Conservation (phyloP, 768 basidiomycete genomes). For the Calvatia gigantea region DNA sequence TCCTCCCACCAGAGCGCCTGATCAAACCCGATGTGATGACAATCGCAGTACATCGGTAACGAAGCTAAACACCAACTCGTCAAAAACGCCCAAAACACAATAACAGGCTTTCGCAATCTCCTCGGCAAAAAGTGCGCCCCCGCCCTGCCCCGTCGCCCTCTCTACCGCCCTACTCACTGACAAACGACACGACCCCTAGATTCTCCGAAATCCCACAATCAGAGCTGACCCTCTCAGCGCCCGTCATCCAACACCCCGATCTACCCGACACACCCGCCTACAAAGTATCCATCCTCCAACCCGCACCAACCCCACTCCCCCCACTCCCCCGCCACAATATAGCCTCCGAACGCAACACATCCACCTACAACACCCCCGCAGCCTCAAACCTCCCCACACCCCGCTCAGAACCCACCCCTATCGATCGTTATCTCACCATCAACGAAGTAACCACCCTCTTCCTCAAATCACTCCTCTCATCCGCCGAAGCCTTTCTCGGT, state of each 20-base stretch:
- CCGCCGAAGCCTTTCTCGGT: constrained; percentile 89
- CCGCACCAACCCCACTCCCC: constrained; percentile 68
- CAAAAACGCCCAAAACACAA: constrained; percentile 92
- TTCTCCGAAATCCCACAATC: constrained; percentile 72
- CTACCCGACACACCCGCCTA: constrained; percentile 74
- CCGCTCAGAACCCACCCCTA: constrained; percentile 64
- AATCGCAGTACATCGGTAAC: constrained; percentile 88
- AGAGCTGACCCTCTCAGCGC: constrained; percentile 53
- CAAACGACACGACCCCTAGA: no score
- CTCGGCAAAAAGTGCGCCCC: constrained; percentile 80
- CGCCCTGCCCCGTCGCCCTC: no score
- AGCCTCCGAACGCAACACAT: constrained; percentile 21
- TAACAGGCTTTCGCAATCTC: constrained; percentile 91
- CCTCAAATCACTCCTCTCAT: constrained; percentile 77
- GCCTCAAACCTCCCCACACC: constrained; percentile 70
- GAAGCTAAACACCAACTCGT: constrained; percentile 93
- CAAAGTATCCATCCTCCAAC: constrained; percentile 76
- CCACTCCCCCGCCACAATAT: constrained; percentile 33
- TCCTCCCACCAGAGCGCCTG: constrained; percentile 2
- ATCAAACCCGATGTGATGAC: constrained; percentile 12
- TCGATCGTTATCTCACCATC: constrained; percentile 71
- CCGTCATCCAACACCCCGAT: constrained; percentile 74
- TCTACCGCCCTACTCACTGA: no score
- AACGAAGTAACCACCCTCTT: constrained; percentile 85
- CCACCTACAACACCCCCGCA: constrained; percentile 56